Conservation (phyloP, 495 filamentous ascomycete species). For the Endocarpon pusillum region DNA sequence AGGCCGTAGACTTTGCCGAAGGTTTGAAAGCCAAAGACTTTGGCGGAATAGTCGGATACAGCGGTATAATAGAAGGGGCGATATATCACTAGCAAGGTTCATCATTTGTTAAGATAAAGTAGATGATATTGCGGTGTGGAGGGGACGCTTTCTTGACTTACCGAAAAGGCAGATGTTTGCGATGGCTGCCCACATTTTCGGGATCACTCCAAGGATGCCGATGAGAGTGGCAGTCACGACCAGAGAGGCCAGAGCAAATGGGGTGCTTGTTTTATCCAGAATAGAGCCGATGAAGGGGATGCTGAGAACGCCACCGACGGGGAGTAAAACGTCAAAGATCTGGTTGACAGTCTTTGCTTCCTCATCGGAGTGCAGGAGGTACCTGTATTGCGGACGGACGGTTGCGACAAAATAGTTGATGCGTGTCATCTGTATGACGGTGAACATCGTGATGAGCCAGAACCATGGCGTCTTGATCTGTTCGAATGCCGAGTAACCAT, state of each 20-base stretch:
- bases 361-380: slow-evolving; percentile 42
- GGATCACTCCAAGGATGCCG: slow-evolving; percentile 62
- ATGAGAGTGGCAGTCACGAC: slow-evolving; percentile 59
- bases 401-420: slow-evolving; percentile 98
- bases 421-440: slow-evolving; percentile 77
- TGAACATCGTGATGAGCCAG: slow-evolving; percentile 70
- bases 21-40: slow-evolving; percentile 90
- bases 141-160: slow-evolving; percentile 56
- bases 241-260: slow-evolving; percentile 55
- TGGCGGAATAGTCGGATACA: slow-evolving; percentile 67
- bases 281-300: slow-evolving; percentile 79
- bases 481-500: slow-evolving; percentile 48
- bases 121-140: slow-evolving; percentile 52
- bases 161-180: slow-evolving; percentile 68
- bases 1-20: slow-evolving; percentile 95
- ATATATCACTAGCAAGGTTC: too few species aligned
- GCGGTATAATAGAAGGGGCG: slow-evolving; percentile 37
- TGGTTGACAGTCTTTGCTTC: slow-evolving; percentile 56
- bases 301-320: slow-evolving; percentile 64
- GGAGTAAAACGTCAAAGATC: slow-evolving; percentile 79
- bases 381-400: slow-evolving; percentile 68
- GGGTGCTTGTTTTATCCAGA: slow-evolving; percentile 61
- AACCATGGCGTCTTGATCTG: slow-evolving; percentile 84
- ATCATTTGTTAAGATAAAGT: too few species aligned
- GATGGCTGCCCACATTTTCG: slow-evolving; percentile 51